A percentile compares a stretch with the other conserved stretches of the same genome.
phyloP scores from a whole-genome alignment of 257 asterid genomes.

The Solanum bukasovii region DNA sequence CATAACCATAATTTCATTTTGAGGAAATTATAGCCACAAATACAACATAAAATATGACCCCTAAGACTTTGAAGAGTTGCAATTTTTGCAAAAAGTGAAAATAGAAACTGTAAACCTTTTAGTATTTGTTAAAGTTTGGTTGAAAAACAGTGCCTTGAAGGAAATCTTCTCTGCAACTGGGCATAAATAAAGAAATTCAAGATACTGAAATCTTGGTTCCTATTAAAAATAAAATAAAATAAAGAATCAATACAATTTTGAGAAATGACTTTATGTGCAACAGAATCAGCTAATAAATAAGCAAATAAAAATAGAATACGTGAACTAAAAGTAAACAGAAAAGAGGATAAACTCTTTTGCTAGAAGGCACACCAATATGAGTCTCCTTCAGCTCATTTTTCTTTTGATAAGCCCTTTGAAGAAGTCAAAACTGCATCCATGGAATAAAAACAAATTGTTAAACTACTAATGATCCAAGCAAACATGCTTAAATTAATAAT shows the following conservation, averaged over 20 bases:
- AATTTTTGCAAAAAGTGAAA: background rate
- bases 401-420: constrained; percentile 70
- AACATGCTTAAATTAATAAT: background rate
- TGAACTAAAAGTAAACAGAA: background rate
- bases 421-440: constrained; percentile 78
- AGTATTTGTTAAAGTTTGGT: background rate
- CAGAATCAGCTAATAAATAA: background rate
- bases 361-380: background rate
- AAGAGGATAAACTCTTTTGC: background rate
- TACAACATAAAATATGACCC: background rate
- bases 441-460: background rate
- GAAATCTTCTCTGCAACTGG: too few relatives aligned
- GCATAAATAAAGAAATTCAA: background rate
- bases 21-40: too few relatives aligned
- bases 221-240: background rate
- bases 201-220: background rate
- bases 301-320: background rate
- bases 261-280: background rate
- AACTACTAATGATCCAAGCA: background rate
- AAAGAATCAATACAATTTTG: background rate
- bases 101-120: background rate
- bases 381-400: constrained; percentile 36
- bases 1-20: too few relatives aligned
- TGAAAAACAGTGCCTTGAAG: background rate
- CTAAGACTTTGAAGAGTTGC: background rate